Conservation (phyloP, 1,139 yeast species). For the Magnusiomyces fungicola region DNA sequence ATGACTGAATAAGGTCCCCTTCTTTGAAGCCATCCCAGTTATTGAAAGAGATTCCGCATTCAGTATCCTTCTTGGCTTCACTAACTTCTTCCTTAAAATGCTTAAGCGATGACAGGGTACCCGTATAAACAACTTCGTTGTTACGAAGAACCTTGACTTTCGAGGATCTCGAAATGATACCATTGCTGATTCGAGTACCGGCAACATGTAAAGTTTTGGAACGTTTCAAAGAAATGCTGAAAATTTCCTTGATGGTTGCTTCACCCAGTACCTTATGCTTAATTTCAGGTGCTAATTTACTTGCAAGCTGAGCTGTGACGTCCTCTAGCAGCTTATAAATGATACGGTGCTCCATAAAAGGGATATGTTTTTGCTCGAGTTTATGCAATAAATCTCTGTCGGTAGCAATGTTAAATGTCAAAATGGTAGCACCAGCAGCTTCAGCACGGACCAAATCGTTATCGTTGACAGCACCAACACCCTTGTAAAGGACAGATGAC, state of each 20-base stretch:
- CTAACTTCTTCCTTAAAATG: constrained; percentile 74
- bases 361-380: constrained; percentile 45
- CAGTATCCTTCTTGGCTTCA: constrained; percentile 77
- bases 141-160: constrained; percentile 57
- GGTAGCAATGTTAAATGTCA: constrained; percentile 69
- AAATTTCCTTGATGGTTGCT: constrained; percentile 63
- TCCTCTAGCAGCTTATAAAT: constrained; percentile 85
- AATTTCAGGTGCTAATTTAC: constrained; percentile 56
- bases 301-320: constrained; percentile 59
- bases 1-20: constrained; percentile 72
- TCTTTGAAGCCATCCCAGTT: constrained; percentile 61
- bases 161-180: constrained; percentile 54
- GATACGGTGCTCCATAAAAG: constrained; percentile 60
- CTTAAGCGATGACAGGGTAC: constrained; percentile 66
- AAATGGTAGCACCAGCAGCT: constrained; percentile 61
- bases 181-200: constrained; percentile 79
- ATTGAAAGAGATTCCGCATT: constrained; percentile 79
- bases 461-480: constrained; percentile 83
- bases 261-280: constrained; percentile 65
- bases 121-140: constrained; percentile 50
- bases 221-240: constrained; percentile 50
- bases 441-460: constrained; percentile 77
- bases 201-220: constrained; percentile 57
- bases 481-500: constrained; percentile 58
- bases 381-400: constrained; percentile 59